Conservation (phyloP, 495 filamentous ascomycete genomes). For the Podospora fimiseda region DNA sequence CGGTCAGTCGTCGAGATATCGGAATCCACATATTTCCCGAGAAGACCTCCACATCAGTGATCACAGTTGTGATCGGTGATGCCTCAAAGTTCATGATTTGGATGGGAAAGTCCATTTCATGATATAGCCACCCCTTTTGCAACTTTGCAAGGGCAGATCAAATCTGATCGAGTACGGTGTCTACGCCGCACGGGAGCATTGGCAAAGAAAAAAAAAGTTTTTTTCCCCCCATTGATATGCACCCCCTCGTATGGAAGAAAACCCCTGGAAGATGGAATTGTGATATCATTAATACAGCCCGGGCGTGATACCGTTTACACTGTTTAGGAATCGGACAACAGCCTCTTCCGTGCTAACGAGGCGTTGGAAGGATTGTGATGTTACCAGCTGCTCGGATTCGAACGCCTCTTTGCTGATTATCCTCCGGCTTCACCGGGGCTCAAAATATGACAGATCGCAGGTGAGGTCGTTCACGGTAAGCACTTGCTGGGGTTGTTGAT, state of each 20-base stretch:
- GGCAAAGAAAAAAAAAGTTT: background rate
- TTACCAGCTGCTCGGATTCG: background rate
- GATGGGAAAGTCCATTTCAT: background rate
- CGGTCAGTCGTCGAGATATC: background rate
- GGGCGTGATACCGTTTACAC: background rate
- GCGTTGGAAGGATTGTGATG: no score
- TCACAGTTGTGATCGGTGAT: background rate
- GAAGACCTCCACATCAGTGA: background rate
- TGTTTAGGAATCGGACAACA: background rate
- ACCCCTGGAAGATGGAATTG: background rate
- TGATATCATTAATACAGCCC: background rate
- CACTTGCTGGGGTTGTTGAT: slow-evolving; percentile 1
- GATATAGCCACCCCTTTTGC: background rate
- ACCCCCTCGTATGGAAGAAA: background rate
- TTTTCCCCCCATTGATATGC: background rate
- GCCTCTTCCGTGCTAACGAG: no score
- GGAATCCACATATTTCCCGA: background rate
- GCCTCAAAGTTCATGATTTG: background rate
- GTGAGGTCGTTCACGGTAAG: background rate
- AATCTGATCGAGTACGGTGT: background rate
- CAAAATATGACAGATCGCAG: background rate
- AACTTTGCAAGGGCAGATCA: background rate
- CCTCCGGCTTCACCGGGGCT: background rate
- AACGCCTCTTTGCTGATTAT: background rate
- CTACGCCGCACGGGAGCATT: background rate